These are phyloP conservation scores for Brettanomyces custersianus DNA, from an alignment of 805 yeast genomes.

Conservation along the genomic window DNA sequence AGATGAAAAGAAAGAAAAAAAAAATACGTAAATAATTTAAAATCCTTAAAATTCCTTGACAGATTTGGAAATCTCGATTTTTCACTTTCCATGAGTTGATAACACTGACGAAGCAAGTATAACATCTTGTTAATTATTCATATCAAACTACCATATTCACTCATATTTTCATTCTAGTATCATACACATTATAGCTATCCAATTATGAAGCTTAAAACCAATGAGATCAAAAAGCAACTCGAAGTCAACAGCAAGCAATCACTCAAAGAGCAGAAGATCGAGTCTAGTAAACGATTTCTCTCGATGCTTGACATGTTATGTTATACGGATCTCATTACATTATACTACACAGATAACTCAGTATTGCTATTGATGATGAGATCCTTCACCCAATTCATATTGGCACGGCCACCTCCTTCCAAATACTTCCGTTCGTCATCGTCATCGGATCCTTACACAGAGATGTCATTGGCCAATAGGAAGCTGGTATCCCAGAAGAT, in stretches of 20 bases:
- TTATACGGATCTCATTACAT: constrained; percentile 26
- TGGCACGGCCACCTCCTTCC: constrained; percentile 33
- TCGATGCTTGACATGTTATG: constrained; percentile 28
- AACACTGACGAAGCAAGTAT: too few species aligned
- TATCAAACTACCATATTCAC: too few species aligned
- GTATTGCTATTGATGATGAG: constrained; percentile 25
- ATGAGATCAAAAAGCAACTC: constrained; percentile 25
- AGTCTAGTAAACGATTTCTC: constrained; percentile 29
- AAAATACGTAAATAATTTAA: too few species aligned
- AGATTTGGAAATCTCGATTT: too few species aligned
- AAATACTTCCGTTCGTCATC: constrained; percentile 1
- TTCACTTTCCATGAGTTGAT: too few species aligned
- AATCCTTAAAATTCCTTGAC: too few species aligned
- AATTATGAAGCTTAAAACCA: constrained; percentile 12
- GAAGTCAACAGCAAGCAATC: constrained; percentile 30
- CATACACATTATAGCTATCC: too few species aligned
- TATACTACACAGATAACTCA: constrained; percentile 35
- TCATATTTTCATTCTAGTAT: too few species aligned
- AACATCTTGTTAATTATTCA: too few species aligned
- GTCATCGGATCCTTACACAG: background rate
- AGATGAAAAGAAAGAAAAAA: background rate
- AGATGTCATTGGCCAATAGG: constrained; percentile 10
- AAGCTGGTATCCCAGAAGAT: constrained; percentile 24
- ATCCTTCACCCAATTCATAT: constrained; percentile 27
- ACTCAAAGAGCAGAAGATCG: constrained; percentile 34